Evolutionary conservation across 139 green algal species (phyloP).

Genomic region (Coelastrella sp.): DNA sequence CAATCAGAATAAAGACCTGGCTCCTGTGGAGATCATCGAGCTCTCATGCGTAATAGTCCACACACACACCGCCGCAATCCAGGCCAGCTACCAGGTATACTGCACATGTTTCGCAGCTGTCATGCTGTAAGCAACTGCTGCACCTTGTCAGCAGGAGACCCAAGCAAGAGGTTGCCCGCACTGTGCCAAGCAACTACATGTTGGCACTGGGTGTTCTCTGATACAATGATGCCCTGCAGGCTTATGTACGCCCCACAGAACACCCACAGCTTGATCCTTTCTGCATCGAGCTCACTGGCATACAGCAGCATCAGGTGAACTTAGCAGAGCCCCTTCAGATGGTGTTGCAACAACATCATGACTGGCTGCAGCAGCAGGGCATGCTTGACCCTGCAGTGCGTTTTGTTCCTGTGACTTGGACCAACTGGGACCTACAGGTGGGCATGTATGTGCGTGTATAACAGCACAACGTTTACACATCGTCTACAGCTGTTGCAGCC

Average conservation of each 20-base stretch:
- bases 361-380: slow-evolving; percentile 66
- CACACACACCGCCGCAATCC: slow-evolving; percentile 40
- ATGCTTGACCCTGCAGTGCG: slow-evolving; percentile 48
- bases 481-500: too few relatives aligned
- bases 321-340: slow-evolving; percentile 56
- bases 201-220: too few relatives aligned
- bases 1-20: slow-evolving; percentile 48
- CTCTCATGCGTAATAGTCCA: slow-evolving; percentile 69
- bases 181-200: too few relatives aligned
- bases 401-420: slow-evolving; percentile 75
- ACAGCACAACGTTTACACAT: too few relatives aligned
- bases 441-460: too few relatives aligned
- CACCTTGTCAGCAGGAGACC: too few relatives aligned
- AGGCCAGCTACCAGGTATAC: slow-evolving; percentile 56
- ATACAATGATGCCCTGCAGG: too few relatives aligned
- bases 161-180: too few relatives aligned
- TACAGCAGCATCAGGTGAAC: slow-evolving; percentile 75
- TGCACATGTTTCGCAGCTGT: too few relatives aligned
- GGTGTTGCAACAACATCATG: slow-evolving; percentile 56
- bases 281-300: slow-evolving; percentile 77
- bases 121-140: too few relatives aligned
- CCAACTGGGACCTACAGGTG: slow-evolving; percentile 78
- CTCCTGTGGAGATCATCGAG: slow-evolving; percentile 80
- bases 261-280: slow-evolving; percentile 72
- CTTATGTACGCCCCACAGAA: slow-evolving; percentile 68